These are phyloP conservation scores for Boletales sp. DNA, from an alignment of 768 basidiomycete species.

Conservation along the genomic window DNA sequence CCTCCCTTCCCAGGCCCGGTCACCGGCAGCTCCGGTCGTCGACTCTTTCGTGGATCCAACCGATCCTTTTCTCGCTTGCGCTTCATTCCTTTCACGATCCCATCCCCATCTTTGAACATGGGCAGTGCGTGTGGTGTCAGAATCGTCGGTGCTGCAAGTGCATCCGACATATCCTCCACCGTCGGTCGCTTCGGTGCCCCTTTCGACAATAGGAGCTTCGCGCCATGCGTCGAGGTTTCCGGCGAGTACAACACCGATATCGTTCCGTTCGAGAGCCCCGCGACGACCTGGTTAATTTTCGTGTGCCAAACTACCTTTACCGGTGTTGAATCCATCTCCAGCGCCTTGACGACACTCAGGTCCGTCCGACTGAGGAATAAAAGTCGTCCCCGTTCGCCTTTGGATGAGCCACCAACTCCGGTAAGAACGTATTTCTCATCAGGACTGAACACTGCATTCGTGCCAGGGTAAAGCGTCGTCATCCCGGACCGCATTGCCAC, in stretches of 20 bases:
- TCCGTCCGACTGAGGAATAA: constrained; percentile 69
- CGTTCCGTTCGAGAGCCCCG: constrained; percentile 83
- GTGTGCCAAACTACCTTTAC: constrained; percentile 94
- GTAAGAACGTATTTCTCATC: constrained; percentile 89
- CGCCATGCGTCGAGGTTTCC: constrained; percentile 83
- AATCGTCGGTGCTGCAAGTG: constrained; percentile 81
- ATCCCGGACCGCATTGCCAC: constrained; percentile 61
- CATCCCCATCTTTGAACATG: constrained; percentile 82
- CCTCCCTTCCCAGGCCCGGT: constrained; percentile 92
- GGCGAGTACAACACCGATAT: constrained; percentile 94
- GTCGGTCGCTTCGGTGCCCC: constrained; percentile 80
- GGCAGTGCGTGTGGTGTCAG: constrained; percentile 89
- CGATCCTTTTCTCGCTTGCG: constrained; percentile 88
- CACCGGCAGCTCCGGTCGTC: constrained; percentile 88
- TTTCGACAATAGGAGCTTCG: constrained; percentile 83
- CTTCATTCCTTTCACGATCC: constrained; percentile 70
- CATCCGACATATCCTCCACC: constrained; percentile 86
- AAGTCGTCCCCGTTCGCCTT: constrained; percentile 67
- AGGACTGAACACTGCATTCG: constrained; percentile 94
- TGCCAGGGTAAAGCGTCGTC: constrained; percentile 82
- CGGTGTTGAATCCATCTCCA: constrained; percentile 74
- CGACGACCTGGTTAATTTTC: constrained; percentile 94
- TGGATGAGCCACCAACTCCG: constrained; percentile 66
- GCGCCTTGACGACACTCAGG: constrained; percentile 62
- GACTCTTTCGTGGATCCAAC: constrained; percentile 87